phyloP scores from a whole-genome alignment of 768 basidiomycete genomes.

The Leucogyrophana mollusca region DNA sequence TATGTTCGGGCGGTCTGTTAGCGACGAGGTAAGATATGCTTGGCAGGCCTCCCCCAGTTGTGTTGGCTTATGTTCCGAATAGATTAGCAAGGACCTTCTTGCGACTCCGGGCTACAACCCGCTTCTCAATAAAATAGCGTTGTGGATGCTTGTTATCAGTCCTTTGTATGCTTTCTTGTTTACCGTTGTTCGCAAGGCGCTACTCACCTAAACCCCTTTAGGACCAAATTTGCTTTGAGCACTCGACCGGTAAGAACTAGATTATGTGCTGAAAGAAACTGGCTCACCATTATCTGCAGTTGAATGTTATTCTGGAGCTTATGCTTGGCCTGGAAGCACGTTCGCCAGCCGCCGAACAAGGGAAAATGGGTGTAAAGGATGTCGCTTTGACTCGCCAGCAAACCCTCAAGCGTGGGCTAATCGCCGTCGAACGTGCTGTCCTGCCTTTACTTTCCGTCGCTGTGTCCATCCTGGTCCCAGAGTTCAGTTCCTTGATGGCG shows the following conservation, averaged over 20 bases:
- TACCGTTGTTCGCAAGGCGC: background rate
- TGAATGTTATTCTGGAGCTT: conserved; percentile 81
- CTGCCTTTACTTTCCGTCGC: conserved; percentile 60
- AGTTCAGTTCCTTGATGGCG: conserved; percentile 83
- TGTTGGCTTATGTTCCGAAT: conserved; percentile 3
- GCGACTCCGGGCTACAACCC: conserved; percentile 70
- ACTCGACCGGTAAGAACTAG: conserved; percentile 64
- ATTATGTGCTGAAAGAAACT: background rate
- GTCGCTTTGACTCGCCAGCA: conserved; percentile 4
- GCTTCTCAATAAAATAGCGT: conserved; percentile 64
- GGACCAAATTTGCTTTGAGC: conserved; percentile 85
- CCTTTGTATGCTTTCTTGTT: conserved; percentile 52
- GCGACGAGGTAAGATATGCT: conserved; percentile 65
- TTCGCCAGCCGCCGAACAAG: conserved; percentile 23
- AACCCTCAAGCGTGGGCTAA: conserved; percentile 37
- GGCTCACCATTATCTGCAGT: conserved; percentile 34
- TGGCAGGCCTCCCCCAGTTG: background rate
- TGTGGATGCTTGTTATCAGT: conserved; percentile 85
- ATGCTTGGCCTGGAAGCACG: conserved; percentile 63
- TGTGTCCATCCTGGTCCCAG: conserved; percentile 74
- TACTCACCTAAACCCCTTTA: conserved; percentile 22
- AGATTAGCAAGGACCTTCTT: conserved; percentile 86
- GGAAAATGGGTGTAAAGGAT: conserved; percentile 10
- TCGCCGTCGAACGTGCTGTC: conserved; percentile 53
- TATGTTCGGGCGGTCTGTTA: conserved; percentile 84